phyloP scores from a whole-genome alignment of 768 basidiomycete genomes.

The Pleurotus citrinopileatus region DNA sequence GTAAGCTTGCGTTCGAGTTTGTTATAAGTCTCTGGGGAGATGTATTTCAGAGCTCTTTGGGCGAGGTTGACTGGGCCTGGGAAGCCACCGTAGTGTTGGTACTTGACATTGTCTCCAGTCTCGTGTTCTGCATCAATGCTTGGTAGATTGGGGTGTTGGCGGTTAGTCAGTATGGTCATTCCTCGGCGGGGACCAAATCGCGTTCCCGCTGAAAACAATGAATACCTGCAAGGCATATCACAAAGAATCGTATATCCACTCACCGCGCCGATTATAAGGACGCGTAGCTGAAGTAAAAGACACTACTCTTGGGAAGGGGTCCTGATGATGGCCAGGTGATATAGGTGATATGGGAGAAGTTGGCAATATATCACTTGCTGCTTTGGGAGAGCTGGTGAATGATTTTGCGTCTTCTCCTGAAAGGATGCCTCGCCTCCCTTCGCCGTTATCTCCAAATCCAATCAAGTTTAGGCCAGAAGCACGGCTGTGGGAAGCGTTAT shows the following conservation, averaged over 20 bases:
- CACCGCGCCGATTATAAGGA: conserved; percentile 13
- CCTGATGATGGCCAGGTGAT: neutral
- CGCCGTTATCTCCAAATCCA: neutral
- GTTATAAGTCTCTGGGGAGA: conserved; percentile 41
- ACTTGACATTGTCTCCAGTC: conserved; percentile 23
- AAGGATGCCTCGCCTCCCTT: conserved; percentile 14
- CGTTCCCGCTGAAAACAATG: conserved; percentile 20
- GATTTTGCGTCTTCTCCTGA: conserved; percentile 20
- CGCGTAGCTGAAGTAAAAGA: conserved; percentile 12
- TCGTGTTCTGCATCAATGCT: conserved; percentile 7
- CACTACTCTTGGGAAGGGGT: neutral
- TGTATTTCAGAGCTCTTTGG: conserved; percentile 30
- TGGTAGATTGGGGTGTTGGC: conserved; percentile 10
- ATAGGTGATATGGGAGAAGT: conserved; percentile 13
- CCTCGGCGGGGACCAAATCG: conserved; percentile 26
- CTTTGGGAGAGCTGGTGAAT: conserved; percentile 32
- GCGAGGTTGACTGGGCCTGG: conserved; percentile 42
- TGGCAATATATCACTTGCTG: conserved; percentile 20
- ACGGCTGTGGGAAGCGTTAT: neutral
- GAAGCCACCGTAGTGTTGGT: conserved; percentile 43
- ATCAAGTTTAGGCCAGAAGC: neutral
- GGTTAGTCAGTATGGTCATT: conserved; percentile 26
- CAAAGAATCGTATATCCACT: neutral
- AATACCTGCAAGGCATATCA: too few species aligned
- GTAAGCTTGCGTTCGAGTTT: conserved; percentile 50